phyloP scores from a whole-genome alignment of 1,139 yeast genomes.

The Yamadazyma buinensis region DNA sequence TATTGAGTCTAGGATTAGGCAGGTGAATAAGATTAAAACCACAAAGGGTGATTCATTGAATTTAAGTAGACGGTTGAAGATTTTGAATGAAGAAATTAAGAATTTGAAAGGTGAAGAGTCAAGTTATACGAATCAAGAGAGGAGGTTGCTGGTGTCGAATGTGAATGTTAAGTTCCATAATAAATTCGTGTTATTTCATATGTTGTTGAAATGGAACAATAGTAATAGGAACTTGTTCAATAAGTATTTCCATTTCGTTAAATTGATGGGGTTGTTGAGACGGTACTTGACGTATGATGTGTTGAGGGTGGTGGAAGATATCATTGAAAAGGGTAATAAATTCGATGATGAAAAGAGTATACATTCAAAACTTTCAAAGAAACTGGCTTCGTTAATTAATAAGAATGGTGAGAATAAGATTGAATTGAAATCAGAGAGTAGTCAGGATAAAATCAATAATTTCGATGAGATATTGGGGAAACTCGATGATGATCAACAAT shows the following conservation, averaged over 20 bases:
- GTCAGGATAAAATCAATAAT: constrained; percentile 25
- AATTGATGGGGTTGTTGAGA: constrained; percentile 22
- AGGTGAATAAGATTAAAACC: constrained; percentile 22
- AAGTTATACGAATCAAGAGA: constrained; percentile 5
- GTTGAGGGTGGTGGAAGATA: constrained; percentile 33
- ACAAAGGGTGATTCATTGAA: constrained; percentile 13
- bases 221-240: constrained; percentile 32
- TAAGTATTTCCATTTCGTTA: constrained; percentile 40
- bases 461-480: constrained; percentile 53
- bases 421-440: constrained; percentile 10
- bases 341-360: constrained; percentile 1
- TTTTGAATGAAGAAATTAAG: constrained; percentile 22
- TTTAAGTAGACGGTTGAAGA: constrained; percentile 19
- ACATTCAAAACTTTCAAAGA: neutral
- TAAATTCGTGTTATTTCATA: constrained; percentile 36
- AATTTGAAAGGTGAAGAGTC: constrained; percentile 8
- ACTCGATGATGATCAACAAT: constrained; percentile 37
- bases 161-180: constrained; percentile 32
- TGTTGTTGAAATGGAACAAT: constrained; percentile 45
- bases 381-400: neutral
- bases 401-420: neutral
- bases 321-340: constrained; percentile 19
- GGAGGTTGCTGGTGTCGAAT: constrained; percentile 14
- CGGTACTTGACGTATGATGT: constrained; percentile 38
- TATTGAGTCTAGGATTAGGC: constrained; percentile 23